Conservation (phyloP, 2,329 filamentous ascomycete genomes). For the Zarea fungicola region DNA sequence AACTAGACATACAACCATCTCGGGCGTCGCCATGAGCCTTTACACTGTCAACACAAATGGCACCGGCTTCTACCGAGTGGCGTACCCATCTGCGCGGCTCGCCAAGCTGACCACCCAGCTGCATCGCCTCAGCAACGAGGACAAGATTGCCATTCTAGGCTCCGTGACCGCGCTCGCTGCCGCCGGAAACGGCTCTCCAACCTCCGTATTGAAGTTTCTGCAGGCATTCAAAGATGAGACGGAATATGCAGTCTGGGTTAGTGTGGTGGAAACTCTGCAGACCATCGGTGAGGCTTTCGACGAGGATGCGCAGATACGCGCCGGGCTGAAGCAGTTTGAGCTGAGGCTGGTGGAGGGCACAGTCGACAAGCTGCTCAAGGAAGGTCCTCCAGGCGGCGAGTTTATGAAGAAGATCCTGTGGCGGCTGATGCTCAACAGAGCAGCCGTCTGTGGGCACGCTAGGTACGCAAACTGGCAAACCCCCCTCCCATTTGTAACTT, state of each 20-base stretch:
- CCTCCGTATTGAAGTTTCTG: constrained; percentile 75
- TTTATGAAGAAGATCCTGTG: constrained; percentile 78
- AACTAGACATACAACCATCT: constrained; percentile 69
- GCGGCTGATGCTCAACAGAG: constrained; percentile 70
- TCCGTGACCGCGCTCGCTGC: constrained; percentile 86
- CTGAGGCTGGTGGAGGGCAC: constrained; percentile 71
- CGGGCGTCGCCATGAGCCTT: constrained; percentile 69
- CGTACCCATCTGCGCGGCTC: constrained; percentile 78
- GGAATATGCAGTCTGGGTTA: constrained; percentile 84
- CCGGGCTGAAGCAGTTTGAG: constrained; percentile 71
- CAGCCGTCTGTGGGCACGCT: constrained; percentile 71
- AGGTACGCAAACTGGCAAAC: too few relatives aligned
- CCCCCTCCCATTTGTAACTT: neutral
- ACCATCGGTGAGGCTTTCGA: constrained; percentile 78
- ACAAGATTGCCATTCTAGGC: constrained; percentile 88
- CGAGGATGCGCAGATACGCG: constrained; percentile 64
- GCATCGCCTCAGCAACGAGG: constrained; percentile 70
- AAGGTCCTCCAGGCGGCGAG: constrained; percentile 69
- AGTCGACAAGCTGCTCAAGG: constrained; percentile 78
- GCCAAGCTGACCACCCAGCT: constrained; percentile 74
- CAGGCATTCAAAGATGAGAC: constrained; percentile 77
- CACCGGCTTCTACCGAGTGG: constrained; percentile 85
- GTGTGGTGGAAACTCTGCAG: constrained; percentile 70
- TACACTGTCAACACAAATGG: constrained; percentile 92
- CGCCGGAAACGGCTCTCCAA: constrained; percentile 75